Percentiles rank a stretch among this genome's conserved stretches.
Evolutionary conservation across 306 rosid species (phyloP).

Genomic region (Trifolium pratense): DNA sequence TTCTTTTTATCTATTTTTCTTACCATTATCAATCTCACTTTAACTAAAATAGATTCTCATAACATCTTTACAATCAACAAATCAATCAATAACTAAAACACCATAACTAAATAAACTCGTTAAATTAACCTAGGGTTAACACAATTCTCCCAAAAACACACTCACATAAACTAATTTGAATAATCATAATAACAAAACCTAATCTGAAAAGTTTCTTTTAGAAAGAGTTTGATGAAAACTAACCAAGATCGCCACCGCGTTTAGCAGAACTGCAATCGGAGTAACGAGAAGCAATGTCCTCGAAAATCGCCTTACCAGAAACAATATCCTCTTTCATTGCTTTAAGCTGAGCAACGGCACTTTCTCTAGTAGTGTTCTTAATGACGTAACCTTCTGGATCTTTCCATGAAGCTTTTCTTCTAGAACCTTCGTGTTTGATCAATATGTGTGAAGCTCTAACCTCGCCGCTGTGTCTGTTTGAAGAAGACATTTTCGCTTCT

Average conservation of each 20-base stretch:
- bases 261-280: slow-evolving; percentile 99
- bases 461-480: slow-evolving; percentile 52
- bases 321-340: slow-evolving; percentile 71
- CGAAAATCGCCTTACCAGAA: slow-evolving; percentile 76
- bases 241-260: slow-evolving; percentile 97
- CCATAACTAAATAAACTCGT: background rate
- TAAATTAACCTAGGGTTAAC: slow-evolving; percentile 13
- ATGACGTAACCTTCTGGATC: slow-evolving; percentile 91
- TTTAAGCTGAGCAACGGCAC: slow-evolving; percentile 75
- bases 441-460: slow-evolving; percentile 96
- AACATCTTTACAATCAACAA: background rate
- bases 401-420: slow-evolving; percentile 95
- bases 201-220: background rate
- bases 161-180: background rate
- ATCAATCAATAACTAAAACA: background rate
- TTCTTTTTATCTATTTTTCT: background rate
- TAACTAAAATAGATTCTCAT: background rate
- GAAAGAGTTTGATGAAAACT: slow-evolving; percentile 47
- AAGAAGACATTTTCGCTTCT: slow-evolving; percentile 70
- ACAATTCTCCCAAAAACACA: background rate
- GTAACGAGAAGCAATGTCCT: slow-evolving; percentile 72
- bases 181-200: background rate
- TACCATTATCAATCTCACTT: slow-evolving; percentile 5
- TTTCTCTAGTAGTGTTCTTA: slow-evolving; percentile 69
- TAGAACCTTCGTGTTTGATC: slow-evolving; percentile 90